Base-by-base conservation (phyloP, 176 grass and related monocot species). In the Aegilops tauschii region DNA sequence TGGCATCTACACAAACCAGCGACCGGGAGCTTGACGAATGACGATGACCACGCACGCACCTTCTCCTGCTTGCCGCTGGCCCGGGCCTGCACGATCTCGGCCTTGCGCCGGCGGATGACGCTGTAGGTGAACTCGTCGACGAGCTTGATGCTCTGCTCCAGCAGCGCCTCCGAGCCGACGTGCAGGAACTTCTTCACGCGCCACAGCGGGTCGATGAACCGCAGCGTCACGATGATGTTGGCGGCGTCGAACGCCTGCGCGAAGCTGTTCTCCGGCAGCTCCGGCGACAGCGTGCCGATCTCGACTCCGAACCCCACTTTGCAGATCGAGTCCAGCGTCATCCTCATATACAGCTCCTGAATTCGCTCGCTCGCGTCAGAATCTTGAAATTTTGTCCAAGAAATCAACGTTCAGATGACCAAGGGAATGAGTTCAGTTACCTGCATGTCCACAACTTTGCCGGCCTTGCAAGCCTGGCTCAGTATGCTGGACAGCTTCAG, bases 261-360 rank as follows among this genome's bases (percentile, higher is more conserved):
- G 68, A 98, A 98, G 65, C 89, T 88, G 82, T 98, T 98, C 86
- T 91, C 91, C 3, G 93, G 95, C 16, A 98, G 87, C n/a, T 92
- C 83, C 10, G 89, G 85, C 17, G 95, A 93, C 82, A 95, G 80
- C 16, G 93, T 98, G 61, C 95, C 95, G 54, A 98, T 95, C 88
- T 98, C 93, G 0, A 93, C 93, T 28, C 95, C 93, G 20, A 98
- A 98, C 10, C 95, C 95, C 2, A 98, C 93, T 88, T 98, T 93
- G 63, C 93, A 93, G 36, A 98, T 98, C 30, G 95, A 98, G 68
- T 95, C 95, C 80, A 98, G 82, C 28, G 95, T 98, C 95, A 98
- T 95, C 89, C 95, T 93, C 95, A 95, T 95, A 76, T 93, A 95
- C 28, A 95, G 56, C 16, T 98, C 93, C 95, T 98, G 85, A 18